Base-by-base conservation (phyloP, 2,329 filamentous ascomycete species). In the Aureobasidium sp. region DNA sequence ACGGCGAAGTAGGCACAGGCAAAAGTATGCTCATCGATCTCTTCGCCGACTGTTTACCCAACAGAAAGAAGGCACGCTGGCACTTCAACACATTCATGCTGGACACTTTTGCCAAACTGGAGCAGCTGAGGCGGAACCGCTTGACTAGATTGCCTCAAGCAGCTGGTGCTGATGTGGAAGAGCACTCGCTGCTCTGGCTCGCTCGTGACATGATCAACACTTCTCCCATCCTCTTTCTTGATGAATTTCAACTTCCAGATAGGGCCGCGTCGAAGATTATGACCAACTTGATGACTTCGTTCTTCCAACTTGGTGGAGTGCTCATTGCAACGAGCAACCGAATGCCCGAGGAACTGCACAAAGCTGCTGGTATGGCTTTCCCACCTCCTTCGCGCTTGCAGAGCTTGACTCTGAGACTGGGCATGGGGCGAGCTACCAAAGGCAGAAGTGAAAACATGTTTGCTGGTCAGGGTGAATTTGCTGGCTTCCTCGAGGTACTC, bases 11-110 rank as follows among this genome's bases (percentile, higher is more conserved):
- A 1, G 90, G 90, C 12, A 91, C 88, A 0, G 89, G 90, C 15
- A 94, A 94, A 72, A 89, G 85, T 5, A 91, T 94, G 88, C 81
- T 94, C n/a, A 81, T 92, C 15, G 89, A 93, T 69, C 77, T 94
- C 0, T 84, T 94, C n/a, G 88, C 88, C 15, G 87, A 91, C 57
- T 88, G 87, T 56, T 75, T 94, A 4, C 90, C 90, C 1, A 91
- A 85, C 17, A 77, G 80, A 48, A 86, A 85, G 69, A 93, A 93
- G 76, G 80, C 82, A 67, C 79, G 89, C 64, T 91, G 87, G 85
- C 90, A 93, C 70, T 94, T 91, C 75, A 91, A 90, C 71, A 91
- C 88, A 0, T 94, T 94, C 68, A 94, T 94, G 88, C 78, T 93
- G 9, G 86, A 92, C 66, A 86, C 84, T 0, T 81, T 92, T 51